A percentile compares a stretch with the other conserved stretches of the same genome.
Conservation (phyloP, 164 flowering plant species). For the Warburgia ugandensis region DNA sequence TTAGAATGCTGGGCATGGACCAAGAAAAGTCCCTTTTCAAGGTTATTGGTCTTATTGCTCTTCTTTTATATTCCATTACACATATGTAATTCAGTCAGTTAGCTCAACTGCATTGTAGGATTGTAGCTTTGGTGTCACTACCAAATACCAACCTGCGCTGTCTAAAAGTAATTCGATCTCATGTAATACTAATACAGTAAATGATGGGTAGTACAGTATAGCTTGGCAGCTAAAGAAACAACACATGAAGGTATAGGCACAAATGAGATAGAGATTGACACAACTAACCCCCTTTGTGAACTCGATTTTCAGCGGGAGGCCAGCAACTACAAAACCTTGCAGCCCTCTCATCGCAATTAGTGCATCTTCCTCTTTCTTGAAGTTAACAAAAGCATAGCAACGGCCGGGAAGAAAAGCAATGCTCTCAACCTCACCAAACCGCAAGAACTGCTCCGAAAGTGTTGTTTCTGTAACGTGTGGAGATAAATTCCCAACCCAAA, state of each 20-base stretch:
- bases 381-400: conserved; percentile 81
- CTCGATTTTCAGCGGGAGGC: conserved; percentile 76
- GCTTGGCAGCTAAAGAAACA: background rate
- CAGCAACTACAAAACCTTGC: conserved; percentile 64
- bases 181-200: too few relatives aligned
- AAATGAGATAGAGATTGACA: conserved; percentile 18
- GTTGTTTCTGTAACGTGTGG: conserved; percentile 34
- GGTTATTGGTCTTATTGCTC: too few relatives aligned
- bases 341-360: conserved; percentile 55
- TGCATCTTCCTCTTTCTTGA: conserved; percentile 62
- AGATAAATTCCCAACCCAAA: conserved; percentile 88
- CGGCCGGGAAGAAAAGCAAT: conserved; percentile 72
- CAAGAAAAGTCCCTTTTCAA: too few relatives aligned
- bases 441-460: conserved; percentile 44
- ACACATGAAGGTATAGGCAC: background rate
- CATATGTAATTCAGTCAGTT: too few relatives aligned
- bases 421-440: conserved; percentile 72
- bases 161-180: too few relatives aligned
- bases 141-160: too few relatives aligned
- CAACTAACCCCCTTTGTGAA: conserved; percentile 97
- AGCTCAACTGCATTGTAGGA: too few relatives aligned
- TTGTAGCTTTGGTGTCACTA: too few relatives aligned
- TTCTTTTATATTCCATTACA: too few relatives aligned
- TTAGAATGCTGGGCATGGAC: too few relatives aligned
- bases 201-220: background rate